phyloP scores from a whole-genome alignment of 495 filamentous ascomycete species.

The Gamarada debralockiae region DNA sequence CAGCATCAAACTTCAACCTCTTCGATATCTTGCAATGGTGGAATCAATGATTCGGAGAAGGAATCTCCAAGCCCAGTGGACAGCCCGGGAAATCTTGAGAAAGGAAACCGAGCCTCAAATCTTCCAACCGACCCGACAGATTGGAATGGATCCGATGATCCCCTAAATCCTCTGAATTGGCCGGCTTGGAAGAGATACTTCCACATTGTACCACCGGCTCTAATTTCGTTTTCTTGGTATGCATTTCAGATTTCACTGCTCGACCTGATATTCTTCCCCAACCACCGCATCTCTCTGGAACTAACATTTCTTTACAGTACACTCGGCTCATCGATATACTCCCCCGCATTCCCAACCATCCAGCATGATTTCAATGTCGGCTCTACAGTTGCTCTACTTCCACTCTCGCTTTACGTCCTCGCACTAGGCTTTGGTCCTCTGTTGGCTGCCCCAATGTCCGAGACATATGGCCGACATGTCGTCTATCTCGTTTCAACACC shows the following conservation, averaged over 20 bases:
- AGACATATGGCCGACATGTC: slow-evolving; percentile 48
- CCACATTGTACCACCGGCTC: slow-evolving; percentile 41
- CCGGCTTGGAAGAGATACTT: slow-evolving; percentile 41
- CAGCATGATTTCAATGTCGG: slow-evolving; percentile 42
- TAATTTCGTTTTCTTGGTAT: slow-evolving; percentile 41
- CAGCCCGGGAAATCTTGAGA: slow-evolving; percentile 7
- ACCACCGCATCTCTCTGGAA: too few relatives aligned
- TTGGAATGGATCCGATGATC: slow-evolving; percentile 53
- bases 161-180: slow-evolving; percentile 61
- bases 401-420: slow-evolving; percentile 52
- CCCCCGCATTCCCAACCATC: slow-evolving; percentile 40
- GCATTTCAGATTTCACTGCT: slow-evolving; percentile 4
- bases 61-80: background rate
- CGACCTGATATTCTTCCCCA: background rate
- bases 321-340: slow-evolving; percentile 50
- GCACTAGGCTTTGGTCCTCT: slow-evolving; percentile 57
- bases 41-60: background rate
- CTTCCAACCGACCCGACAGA: slow-evolving; percentile 21
- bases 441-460: slow-evolving; percentile 55
- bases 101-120: background rate
- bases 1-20: too few relatives aligned
- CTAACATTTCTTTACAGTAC: slow-evolving; percentile 32
- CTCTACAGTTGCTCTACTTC: slow-evolving; percentile 48
- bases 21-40: background rate
- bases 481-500: slow-evolving; percentile 49